Evolutionary conservation across 1,139 yeast species (phyloP).

Genomic region (Magnusiomyces sp.): DNA sequence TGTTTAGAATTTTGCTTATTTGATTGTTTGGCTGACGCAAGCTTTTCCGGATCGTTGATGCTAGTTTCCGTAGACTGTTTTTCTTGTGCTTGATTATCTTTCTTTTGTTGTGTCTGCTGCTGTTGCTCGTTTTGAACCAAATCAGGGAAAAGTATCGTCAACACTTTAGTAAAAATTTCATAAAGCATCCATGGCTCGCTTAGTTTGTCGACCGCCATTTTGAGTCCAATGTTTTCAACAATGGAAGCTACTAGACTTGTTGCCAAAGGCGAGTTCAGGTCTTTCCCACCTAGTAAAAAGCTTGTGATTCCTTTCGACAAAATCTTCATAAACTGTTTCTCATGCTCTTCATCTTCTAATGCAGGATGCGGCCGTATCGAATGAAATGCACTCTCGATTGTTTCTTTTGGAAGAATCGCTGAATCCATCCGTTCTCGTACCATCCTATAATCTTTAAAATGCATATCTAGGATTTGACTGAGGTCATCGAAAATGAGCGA

Average conservation of each 20-base stretch:
- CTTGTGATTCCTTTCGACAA: constrained; percentile 32
- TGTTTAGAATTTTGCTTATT: too few relatives aligned
- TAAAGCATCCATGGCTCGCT: constrained; percentile 41
- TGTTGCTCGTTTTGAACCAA: not conserved
- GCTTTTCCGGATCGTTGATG: too few relatives aligned
- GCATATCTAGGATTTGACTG: constrained; percentile 35
- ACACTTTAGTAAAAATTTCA: constrained; percentile 33
- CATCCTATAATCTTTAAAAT: constrained; percentile 26
- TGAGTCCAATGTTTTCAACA: constrained; percentile 37
- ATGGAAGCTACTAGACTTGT: constrained; percentile 34
- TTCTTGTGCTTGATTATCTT: too few relatives aligned
- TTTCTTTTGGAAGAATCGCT: constrained; percentile 24
- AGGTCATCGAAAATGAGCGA: constrained; percentile 37
- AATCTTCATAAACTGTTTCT: constrained; percentile 30
- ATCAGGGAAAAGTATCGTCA: constrained; percentile 15
- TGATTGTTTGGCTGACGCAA: too few relatives aligned
- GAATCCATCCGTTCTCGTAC: constrained; percentile 24
- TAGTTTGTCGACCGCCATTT: constrained; percentile 35
- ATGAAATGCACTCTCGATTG: constrained; percentile 31
- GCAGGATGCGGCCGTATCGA: constrained; percentile 44
- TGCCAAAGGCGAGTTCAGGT: constrained; percentile 34
- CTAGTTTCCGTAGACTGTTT: too few relatives aligned
- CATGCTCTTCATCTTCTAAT: constrained; percentile 25
- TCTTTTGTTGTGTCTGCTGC: too few relatives aligned
- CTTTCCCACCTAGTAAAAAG: constrained; percentile 36